Base-by-base conservation (phyloP, 768 basidiomycete species). In the Hebeloma cylindrosporum region DNA sequence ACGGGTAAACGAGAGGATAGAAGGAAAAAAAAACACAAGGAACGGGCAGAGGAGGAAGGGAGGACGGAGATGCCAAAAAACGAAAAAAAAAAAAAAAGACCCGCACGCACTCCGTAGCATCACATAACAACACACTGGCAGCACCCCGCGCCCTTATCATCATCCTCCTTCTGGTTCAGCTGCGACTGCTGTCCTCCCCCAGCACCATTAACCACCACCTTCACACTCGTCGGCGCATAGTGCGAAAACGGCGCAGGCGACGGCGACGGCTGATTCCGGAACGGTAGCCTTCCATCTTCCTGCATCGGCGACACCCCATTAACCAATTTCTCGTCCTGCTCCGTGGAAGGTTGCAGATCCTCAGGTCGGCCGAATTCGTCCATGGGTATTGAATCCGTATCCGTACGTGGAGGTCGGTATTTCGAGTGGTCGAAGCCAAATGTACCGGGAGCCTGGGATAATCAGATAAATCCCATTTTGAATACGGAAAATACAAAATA, bases 101-200 rank as follows among this genome's bases (percentile, higher is more conserved):
- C n/a, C n/a, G n/a, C n/a, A n/a, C n/a, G n/a, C n/a, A n/a, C n/a
- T 10, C 20, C 18, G 5, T 5, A 7, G 35, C 7, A 50, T 88
- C 79, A 91, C 88, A 91, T 91, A 62, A 91, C 75, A 54, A 87
- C 68, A 67, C 88, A 91, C 67, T 83, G 86, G 73, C 88, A 91
- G 60, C 88, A 90, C 28, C 84, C 82, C 22, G 71, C 77, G 23
- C 57, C 61, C 10, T 74, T 75, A 5, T 83, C 78, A 25, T 81
- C 77, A 8, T 68, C 66, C 34, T 74, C 71, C 21, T 57, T 57
- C 33, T 55, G 61, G 39, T 54, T 53, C 42, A 65, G 62, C 29
- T 60, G 57, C 30, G 66, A 56, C 25, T 58, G 59, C 43, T 63
- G 47, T 8, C 45, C 45, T 34, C 56, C 40, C 30, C 42, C 20